A percentile compares a stretch with the other conserved stretches of the same genome.
Evolutionary conservation across 1,284 basidiomycete genomes (phyloP).

Genomic region (Sanghuangporus baumii): DNA sequence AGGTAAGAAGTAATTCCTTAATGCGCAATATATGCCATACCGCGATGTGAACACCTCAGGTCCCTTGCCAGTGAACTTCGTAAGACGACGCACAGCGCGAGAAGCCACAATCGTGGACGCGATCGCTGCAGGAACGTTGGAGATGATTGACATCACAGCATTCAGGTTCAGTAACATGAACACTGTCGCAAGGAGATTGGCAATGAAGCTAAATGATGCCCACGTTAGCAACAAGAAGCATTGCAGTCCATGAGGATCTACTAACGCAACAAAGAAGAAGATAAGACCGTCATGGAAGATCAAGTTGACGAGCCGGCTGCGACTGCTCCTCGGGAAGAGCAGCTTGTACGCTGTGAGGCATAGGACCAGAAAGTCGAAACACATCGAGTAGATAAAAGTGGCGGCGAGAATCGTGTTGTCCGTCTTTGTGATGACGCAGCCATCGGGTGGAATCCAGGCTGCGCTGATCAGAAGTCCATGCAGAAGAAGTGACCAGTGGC

Average conservation of each 20-base stretch:
- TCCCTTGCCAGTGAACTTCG: constrained; percentile 17
- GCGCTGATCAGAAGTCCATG: constrained; percentile 43
- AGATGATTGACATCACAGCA: constrained; percentile 69
- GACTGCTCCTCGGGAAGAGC: constrained; percentile 28
- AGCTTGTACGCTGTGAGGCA: constrained; percentile 46
- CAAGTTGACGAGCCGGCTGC: constrained; percentile 54
- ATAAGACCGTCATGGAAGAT: constrained; percentile 69
- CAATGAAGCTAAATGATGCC: constrained; percentile 44
- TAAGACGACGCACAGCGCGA: constrained; percentile 18
- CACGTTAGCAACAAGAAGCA: neutral
- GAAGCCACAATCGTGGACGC: constrained; percentile 39
- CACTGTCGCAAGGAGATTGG: constrained; percentile 63
- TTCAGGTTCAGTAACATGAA: constrained; percentile 72
- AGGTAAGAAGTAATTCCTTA: neutral
- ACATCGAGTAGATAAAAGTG: constrained; percentile 70
- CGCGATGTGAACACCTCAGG: constrained; percentile 18
- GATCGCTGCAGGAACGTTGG: constrained; percentile 67
- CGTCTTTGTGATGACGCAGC: constrained; percentile 26
- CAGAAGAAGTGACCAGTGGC: constrained; percentile 72
- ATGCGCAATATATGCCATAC: neutral
- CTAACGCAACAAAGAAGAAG: constrained; percentile 70
- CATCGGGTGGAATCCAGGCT: constrained; percentile 19
- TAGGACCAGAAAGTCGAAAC: constrained; percentile 61
- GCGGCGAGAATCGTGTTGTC: constrained; percentile 34
- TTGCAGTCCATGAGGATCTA: constrained; percentile 15